Base-by-base conservation (phyloP, 352 stramenopile species). In the Globisporangium echinulatum region DNA sequence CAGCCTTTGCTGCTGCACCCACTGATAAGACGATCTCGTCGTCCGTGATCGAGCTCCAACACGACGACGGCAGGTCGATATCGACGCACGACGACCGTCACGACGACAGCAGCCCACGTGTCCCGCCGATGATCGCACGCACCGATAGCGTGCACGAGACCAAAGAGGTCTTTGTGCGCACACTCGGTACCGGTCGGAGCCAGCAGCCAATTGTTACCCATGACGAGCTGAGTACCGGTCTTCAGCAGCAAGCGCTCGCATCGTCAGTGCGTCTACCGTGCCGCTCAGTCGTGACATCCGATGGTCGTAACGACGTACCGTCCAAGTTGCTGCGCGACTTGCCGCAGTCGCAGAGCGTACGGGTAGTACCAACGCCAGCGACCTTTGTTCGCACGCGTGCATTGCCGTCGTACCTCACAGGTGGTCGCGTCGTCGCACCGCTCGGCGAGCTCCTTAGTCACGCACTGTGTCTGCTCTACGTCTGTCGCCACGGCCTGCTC, bases 401-500 rank as follows among this genome's bases (percentile, higher is more conserved):
- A 37, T 40, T 15, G 58, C 79, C 77, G 0, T 47, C 64, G 10
- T 94, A 96, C 60, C 63, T 96, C 36, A 80, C 64, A 0, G 85
- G 83, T 5, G 86, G 85, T 4, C 56, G 69, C n/a, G 54, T 63
- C 46, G 77, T 90, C 14, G 56, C 62, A 4, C 75, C 77, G 5
- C 66, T 97, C 7, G 76, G 75, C 5, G 64, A 83, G 17, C 57
- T 97, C 15, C 64, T 97, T 1, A 82, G 90, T 3, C 75, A 79
- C 64, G 73, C 89, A 15, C 63, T 98, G 33, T 84, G 81, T 7
- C 63, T 98, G 7, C 68, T 98, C 44, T 97, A 96, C 58, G 87
- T 96, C 0, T 86, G 81, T 47, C 80, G 92, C 6, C 90, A 98
- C 52, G 92, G 92, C 3, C 71, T 98, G 46, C 72, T 94, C 14